Evolutionary conservation across 495 filamentous ascomycete genomes (phyloP).

Genomic region (Staphylotrichum tortipilum): DNA sequence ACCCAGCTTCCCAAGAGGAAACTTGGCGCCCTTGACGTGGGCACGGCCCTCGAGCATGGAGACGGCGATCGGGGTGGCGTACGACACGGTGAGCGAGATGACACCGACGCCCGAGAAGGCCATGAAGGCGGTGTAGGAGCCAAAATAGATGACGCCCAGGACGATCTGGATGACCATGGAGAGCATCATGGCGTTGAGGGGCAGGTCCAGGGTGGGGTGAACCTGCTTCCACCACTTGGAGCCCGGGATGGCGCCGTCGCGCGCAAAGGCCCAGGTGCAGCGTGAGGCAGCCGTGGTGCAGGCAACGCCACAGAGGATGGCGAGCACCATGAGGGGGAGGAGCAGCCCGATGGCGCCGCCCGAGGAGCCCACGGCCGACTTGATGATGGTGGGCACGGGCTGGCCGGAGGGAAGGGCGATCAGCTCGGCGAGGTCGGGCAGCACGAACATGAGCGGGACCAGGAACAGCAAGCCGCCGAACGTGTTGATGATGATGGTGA

Average conservation of each 20-base stretch:
- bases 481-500: conserved; percentile 41
- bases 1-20: conserved; percentile 49
- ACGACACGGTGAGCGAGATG: conserved; percentile 50
- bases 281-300: conserved; percentile 54
- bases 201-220: conserved; percentile 38
- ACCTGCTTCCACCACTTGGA: conserved; percentile 45
- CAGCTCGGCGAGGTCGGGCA: conserved; percentile 38
- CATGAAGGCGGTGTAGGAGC: conserved; percentile 44
- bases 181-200: conserved; percentile 45
- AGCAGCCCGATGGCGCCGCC: conserved; percentile 40
- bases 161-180: conserved; percentile 39
- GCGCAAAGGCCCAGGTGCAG: conserved; percentile 52
- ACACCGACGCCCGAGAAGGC: conserved; percentile 58
- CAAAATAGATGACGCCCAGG: conserved; percentile 46
- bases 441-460: conserved; percentile 42
- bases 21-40: conserved; percentile 46
- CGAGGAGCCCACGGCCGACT: conserved; percentile 35
- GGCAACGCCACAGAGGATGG: conserved; percentile 52
- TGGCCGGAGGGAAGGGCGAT: conserved; percentile 32
- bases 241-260: conserved; percentile 50
- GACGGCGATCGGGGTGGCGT: conserved; percentile 49
- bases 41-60: conserved; percentile 43
- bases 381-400: conserved; percentile 39
- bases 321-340: conserved; percentile 40
- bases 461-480: conserved; percentile 41